Conservation (phyloP, 176 grass and related monocot genomes). For the Echinochloa phyllopogon region DNA sequence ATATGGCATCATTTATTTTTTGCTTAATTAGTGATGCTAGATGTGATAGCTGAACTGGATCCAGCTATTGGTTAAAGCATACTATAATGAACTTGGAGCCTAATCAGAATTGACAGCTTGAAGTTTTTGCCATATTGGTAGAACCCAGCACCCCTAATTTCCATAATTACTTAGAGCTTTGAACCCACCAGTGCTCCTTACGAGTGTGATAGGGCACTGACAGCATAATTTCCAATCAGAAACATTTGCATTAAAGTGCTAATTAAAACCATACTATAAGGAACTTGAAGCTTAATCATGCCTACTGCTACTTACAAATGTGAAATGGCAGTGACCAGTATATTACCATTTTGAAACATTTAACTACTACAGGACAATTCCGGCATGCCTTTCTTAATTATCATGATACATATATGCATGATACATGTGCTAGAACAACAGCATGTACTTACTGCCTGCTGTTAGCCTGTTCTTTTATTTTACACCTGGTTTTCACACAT, state of each 20-base stretch:
- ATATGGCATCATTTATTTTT: neutral
- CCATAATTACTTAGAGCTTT: neutral
- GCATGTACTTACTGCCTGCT: neutral
- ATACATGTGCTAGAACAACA: neutral
- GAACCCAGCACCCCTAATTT: neutral
- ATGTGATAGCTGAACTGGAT: neutral
- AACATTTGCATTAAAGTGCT: neutral
- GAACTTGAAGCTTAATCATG: neutral
- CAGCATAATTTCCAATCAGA: neutral
- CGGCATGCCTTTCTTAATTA: neutral
- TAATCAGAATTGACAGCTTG: constrained; percentile 1
- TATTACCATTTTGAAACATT: neutral
- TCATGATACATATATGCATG: neutral
- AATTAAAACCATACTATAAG: neutral
- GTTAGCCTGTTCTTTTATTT: neutral
- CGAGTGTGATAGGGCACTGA: neutral
- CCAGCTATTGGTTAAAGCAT: neutral
- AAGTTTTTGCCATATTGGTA: neutral
- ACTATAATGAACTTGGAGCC: constrained; percentile 19
- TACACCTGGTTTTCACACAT: neutral
- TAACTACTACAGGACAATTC: constrained; percentile 10
- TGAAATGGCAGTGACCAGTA: neutral
- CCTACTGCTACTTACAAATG: neutral
- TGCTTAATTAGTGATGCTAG: neutral
- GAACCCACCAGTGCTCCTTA: neutral